These are phyloP conservation scores for Cercospora sojina DNA, from an alignment of 2,329 filamentous ascomycete genomes.

Conservation along the genomic window DNA sequence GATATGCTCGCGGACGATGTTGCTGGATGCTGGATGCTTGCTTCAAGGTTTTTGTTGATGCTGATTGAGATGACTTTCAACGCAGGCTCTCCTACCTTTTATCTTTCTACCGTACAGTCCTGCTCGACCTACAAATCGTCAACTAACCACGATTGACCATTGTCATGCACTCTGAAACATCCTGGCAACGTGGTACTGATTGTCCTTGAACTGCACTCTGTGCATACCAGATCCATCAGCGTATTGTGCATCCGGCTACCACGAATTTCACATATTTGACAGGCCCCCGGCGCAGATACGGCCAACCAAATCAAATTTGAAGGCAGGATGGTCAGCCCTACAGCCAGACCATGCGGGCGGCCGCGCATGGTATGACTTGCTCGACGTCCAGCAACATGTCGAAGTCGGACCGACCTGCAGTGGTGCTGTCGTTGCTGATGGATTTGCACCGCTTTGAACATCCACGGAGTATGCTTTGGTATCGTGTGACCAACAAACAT, in stretches of 20 bases:
- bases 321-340: conserved; percentile 8
- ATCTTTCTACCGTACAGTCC: neutral
- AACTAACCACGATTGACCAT: neutral
- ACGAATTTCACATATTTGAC: neutral
- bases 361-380: neutral
- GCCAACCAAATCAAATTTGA: neutral
- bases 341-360: neutral
- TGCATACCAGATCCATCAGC: conserved; percentile 15
- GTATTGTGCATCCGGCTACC: neutral
- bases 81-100: neutral
- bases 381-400: neutral
- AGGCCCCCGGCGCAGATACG: neutral
- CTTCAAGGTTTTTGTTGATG: neutral
- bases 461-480: neutral
- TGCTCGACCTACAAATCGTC: neutral
- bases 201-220: conserved; percentile 12
- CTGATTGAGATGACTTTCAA: neutral
- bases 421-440: neutral
- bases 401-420: conserved; percentile 3
- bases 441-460: neutral
- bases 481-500: conserved; percentile 9
- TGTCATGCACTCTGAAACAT: conserved; percentile 22
- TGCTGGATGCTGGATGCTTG: neutral
- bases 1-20: neutral
- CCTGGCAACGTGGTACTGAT: conserved; percentile 24